Base-by-base conservation (phyloP, 352 stramenopile genomes). In the Thalassiosira mediterranea region DNA sequence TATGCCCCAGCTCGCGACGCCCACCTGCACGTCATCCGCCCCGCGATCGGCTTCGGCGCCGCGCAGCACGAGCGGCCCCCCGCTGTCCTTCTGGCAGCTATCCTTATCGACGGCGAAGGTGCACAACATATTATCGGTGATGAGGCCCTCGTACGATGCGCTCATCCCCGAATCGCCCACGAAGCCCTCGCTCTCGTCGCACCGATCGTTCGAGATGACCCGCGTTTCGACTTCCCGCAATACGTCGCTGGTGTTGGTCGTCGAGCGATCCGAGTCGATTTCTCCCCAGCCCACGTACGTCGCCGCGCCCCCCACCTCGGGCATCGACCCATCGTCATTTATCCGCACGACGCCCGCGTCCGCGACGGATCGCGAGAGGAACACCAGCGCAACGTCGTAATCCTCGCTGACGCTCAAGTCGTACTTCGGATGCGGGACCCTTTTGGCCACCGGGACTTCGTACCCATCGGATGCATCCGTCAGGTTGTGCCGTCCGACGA, bases 1-100 rank as follows among this genome's bases (percentile, higher is more conserved):
- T 25, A 73, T 34, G n/a, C 81, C 81, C 70, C 79, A 88, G 5
- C 65, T 81, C 3, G 79, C 57, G 17, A 88, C 61, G 32, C 81
- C 81, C 32, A 88, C 59, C 62, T 83, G 72, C 8, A 74, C 17
- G 40, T 72, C 49, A 11, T 48, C 40, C 21, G 34, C 34, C 7
- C 13, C 34, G 25, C n/a, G 3, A 11, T 37, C 42, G 38, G 53
- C 17, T 40, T 70, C 54, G 19, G 3, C 51, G 8, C 37, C 64
- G 0, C 53, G 8, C 2, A 66, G 25, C 26, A 74, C 38, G 11
- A 74, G 42, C 32, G 53, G 53, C 2, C 65, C 65, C 49, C 61
- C 61, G n/a, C 32, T 46, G 26, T 76, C 66, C 13, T 52, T 52
- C 15, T 76, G 57, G 31, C 66, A 76, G 26, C 25, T 58, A 21